These are phyloP conservation scores for Epichloe sylvatica DNA, from an alignment of 2,329 filamentous ascomycete species.

Conservation along the genomic window DNA sequence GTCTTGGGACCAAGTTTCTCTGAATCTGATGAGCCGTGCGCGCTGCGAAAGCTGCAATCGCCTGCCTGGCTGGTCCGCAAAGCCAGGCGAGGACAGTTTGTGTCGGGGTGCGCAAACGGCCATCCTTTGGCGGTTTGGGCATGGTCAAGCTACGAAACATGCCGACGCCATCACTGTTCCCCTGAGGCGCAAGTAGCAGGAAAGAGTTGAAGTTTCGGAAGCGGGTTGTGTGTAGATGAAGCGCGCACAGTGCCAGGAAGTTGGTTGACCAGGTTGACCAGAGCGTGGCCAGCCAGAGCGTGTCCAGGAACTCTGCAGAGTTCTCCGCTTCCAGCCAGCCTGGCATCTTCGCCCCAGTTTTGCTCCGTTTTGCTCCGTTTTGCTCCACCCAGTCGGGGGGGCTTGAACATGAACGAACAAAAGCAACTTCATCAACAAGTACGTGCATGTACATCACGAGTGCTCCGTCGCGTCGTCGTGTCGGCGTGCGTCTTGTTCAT, in stretches of 20 bases:
- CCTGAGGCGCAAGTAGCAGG: background rate
- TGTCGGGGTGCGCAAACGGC: conserved; percentile 1
- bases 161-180: conserved; percentile 16
- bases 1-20: conserved; percentile 33
- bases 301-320: no score
- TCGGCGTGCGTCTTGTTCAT: background rate
- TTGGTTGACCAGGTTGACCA: no score
- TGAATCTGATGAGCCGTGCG: conserved; percentile 16
- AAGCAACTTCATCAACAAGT: no score
- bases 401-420: no score
- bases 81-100: conserved; percentile 19
- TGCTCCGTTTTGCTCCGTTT: no score
- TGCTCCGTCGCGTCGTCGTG: background rate
- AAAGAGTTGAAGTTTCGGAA: background rate
- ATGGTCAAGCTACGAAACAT: conserved; percentile 12
- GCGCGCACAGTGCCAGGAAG: background rate
- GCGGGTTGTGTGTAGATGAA: background rate
- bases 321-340: no score
- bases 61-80: conserved; percentile 25
- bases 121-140: conserved; percentile 4
- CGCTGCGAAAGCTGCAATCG: conserved; percentile 18
- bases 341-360: no score
- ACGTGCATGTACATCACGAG: no score
- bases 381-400: no score
- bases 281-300: no score